Evolutionary conservation across 1,284 basidiomycete species (phyloP).

Genomic region (Retiboletus flavoniger): DNA sequence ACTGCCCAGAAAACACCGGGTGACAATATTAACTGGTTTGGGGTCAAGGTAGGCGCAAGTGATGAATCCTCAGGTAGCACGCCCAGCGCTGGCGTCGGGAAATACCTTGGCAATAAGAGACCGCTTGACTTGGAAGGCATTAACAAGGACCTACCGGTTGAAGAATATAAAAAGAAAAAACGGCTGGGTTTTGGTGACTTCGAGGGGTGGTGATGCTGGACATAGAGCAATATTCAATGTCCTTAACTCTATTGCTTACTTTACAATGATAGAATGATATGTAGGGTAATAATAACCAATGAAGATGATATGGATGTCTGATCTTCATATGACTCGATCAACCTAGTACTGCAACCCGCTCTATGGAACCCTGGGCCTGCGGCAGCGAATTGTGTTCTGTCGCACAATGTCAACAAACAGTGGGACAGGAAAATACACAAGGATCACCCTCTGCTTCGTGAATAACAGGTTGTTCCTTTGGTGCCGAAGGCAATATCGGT

Average conservation of each 20-base stretch:
- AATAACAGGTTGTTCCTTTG: slow-evolving; percentile 42
- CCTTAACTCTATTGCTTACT: slow-evolving; percentile 12
- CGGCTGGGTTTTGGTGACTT: slow-evolving; percentile 82
- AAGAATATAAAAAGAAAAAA: slow-evolving; percentile 66
- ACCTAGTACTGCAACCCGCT: slow-evolving; percentile 23
- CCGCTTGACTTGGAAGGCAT: slow-evolving; percentile 33
- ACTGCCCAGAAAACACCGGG: slow-evolving; percentile 44
- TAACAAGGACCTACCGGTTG: slow-evolving; percentile 22
- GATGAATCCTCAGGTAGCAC: slow-evolving; percentile 33
- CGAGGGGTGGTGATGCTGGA: slow-evolving; percentile 57
- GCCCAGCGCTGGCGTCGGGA: slow-evolving; percentile 48
- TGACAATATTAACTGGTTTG: slow-evolving; percentile 82
- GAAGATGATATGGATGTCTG: neutral
- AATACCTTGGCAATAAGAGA: slow-evolving; percentile 62
- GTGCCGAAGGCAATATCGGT: slow-evolving; percentile 35
- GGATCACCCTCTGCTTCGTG: slow-evolving; percentile 31
- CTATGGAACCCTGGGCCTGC: neutral
- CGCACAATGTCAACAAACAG: slow-evolving; percentile 4
- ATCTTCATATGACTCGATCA: slow-evolving; percentile 13
- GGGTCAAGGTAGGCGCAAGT: slow-evolving; percentile 65
- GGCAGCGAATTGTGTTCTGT: slow-evolving; percentile 7
- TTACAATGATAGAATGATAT: slow-evolving; percentile 12
- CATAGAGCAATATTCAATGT: neutral
- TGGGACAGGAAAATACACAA: neutral
- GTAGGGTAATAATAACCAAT: slow-evolving; percentile 8